Evolutionary conservation across 768 basidiomycete species (phyloP), one percentile per base, ranked within the genome.

Genomic region (Tricholoma hemisulphureum): DNA sequence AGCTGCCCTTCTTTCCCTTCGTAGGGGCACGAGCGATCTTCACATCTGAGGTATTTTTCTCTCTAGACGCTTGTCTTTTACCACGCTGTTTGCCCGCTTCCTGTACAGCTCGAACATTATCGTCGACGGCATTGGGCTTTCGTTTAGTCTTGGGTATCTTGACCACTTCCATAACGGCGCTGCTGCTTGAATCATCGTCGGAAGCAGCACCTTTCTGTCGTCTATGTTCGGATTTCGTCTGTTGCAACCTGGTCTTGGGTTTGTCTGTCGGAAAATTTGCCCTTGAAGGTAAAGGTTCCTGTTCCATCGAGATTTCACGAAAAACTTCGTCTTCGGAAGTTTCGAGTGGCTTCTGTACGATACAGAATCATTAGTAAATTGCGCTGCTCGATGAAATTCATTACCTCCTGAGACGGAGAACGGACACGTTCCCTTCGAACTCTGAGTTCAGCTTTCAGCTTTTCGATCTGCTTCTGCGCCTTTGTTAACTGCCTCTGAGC

Each of bases 381-480:
- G 26, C 16, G 4, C 16, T 14, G 46, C 16, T 29, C 13, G 13
- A 14, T 28, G 24, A 7, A n/a, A 29, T 10, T 23, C 4, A 16
- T n/a, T 50, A 71, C 70, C 55, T 58, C 61, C 60, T 61, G 24
- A 32, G 69, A 65, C 16, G 71, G 62, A 16, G 77, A 66, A 51
- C 66, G 71, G 46, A 67, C 70, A 52, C 68, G 72, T 58, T 66
- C 68, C 20, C 69, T 70, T 63, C 78, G 75, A 10, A 69, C 64
- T 41, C 79, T 75, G 2, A 84, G 66, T 29, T 80, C 77, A 3
- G 65, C 63, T 60, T 81, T 73, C 14, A 86, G 73, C 49, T 78
- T 78, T 18, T 75, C 67, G 23, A 82, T 67, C 60, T 76, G 71
- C 53, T 77, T 77, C 58, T 79, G 74, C 29, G 75, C 70, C 59